phyloP scores from a whole-genome alignment of 1,139 yeast genomes.

The Sugiyamaella sp. region DNA sequence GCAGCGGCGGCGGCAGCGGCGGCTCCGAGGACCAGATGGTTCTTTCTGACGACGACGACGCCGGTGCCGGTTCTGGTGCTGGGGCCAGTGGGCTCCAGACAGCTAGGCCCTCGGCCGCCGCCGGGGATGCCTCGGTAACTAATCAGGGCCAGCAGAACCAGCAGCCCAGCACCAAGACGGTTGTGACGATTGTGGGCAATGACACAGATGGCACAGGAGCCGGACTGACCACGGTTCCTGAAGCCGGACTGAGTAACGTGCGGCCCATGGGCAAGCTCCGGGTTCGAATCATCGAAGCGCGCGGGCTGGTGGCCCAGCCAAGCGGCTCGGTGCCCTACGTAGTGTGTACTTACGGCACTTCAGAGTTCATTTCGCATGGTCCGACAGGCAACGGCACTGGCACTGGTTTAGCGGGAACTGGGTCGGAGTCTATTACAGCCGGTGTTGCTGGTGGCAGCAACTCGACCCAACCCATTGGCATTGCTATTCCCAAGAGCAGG shows the following conservation, averaged over 20 bases:
- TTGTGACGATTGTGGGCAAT: neutral
- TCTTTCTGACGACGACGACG: slow-evolving; percentile 13
- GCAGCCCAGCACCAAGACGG: neutral
- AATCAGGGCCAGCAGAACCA: neutral
- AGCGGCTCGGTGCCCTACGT: slow-evolving; percentile 77
- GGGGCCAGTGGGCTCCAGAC: neutral
- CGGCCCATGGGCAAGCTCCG: slow-evolving; percentile 63
- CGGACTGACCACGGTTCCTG: neutral
- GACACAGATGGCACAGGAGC: neutral
- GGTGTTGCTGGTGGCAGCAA: neutral
- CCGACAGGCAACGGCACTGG: slow-evolving; percentile 17
- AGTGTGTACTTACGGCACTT: slow-evolving; percentile 89
- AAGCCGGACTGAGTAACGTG: slow-evolving; percentile 6
- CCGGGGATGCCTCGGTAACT: neutral
- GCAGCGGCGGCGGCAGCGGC: slow-evolving; percentile 8
- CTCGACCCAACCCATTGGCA: slow-evolving; percentile 37
- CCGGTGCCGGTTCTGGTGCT: slow-evolving; percentile 6
- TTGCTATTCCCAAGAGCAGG: slow-evolving; percentile 48
- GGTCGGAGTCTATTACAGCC: neutral
- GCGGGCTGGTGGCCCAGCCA: slow-evolving; percentile 58
- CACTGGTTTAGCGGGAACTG: neutral
- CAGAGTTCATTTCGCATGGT: slow-evolving; percentile 73
- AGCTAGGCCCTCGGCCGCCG: slow-evolving; percentile 12
- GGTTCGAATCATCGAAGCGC: slow-evolving; percentile 80
- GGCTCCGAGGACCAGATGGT: slow-evolving; percentile 17